phyloP scores from a whole-genome alignment of 495 filamentous ascomycete genomes.

The Penicillium verhagenii region DNA sequence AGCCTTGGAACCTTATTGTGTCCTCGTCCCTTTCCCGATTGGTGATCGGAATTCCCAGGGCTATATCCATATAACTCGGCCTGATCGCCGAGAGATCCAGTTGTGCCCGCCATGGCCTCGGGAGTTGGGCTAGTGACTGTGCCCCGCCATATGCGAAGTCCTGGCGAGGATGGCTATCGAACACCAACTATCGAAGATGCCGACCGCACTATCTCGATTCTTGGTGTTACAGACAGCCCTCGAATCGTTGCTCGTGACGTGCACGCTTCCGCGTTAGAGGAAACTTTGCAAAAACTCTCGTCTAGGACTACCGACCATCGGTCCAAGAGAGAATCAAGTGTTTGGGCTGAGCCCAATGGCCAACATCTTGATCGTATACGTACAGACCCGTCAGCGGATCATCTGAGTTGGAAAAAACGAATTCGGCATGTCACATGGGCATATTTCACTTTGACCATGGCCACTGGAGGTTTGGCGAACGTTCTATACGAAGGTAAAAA shows the following conservation, averaged over 20 bases:
- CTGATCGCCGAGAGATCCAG: background rate
- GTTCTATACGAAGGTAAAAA: slow-evolving; percentile 63
- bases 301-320: slow-evolving; percentile 19
- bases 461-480: slow-evolving; percentile 81
- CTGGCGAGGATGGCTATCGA: slow-evolving; percentile 48
- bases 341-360: slow-evolving; percentile 14
- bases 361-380: slow-evolving; percentile 9
- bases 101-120: slow-evolving; percentile 21
- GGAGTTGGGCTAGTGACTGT: slow-evolving; percentile 16
- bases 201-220: slow-evolving; percentile 25
- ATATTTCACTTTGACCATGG: slow-evolving; percentile 76
- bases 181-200: slow-evolving; percentile 53
- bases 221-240: slow-evolving; percentile 10
- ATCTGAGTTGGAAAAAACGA: slow-evolving; percentile 46
- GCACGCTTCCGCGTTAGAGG: slow-evolving; percentile 36
- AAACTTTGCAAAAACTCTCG: slow-evolving; percentile 20
- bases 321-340: slow-evolving; percentile 1
- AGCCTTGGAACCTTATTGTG: background rate
- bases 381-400: slow-evolving; percentile 15
- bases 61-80: background rate
- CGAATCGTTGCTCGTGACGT: slow-evolving; percentile 21
- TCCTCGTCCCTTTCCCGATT: background rate
- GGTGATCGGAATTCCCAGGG: background rate
- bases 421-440: slow-evolving; percentile 62
- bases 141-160: slow-evolving; percentile 40